These are phyloP conservation scores for Melanopsichium pennsylvanicum DNA, from an alignment of 1,284 basidiomycete species.

Conservation along the genomic window DNA sequence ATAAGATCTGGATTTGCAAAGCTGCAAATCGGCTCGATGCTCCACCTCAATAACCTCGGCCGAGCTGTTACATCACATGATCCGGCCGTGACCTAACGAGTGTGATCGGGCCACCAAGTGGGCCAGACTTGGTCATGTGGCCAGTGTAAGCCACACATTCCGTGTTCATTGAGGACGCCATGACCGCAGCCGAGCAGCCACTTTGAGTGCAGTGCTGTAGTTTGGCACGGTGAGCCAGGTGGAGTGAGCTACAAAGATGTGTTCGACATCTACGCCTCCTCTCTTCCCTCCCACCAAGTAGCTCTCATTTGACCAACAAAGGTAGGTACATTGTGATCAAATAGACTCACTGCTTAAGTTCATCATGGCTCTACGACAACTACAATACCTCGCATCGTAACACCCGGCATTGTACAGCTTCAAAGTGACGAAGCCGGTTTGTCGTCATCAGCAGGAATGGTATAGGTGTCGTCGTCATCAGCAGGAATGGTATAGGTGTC, in stretches of 20 bases:
- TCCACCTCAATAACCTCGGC: no score
- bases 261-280: background rate
- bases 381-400: background rate
- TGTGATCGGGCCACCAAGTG: slow-evolving; percentile 9
- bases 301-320: slow-evolving; percentile 51
- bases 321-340: slow-evolving; percentile 25
- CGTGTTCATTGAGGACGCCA: background rate
- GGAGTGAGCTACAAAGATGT: slow-evolving; percentile 47
- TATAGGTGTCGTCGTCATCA: no score
- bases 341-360: slow-evolving; percentile 16
- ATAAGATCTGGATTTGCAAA: no score
- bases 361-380: slow-evolving; percentile 3
- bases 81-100: no score
- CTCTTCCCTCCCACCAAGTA: slow-evolving; percentile 48
- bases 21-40: no score
- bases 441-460: slow-evolving; percentile 11
- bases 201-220: background rate
- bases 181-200: slow-evolving; percentile 26
- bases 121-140: slow-evolving; percentile 11
- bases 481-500: no score
- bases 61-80: slow-evolving; percentile 3
- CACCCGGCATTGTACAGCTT: no score
- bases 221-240: slow-evolving; percentile 1
- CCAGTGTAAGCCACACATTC: background rate
- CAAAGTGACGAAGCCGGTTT: no score